phyloP scores from a whole-genome alignment of 108 stramenopile species.

The Aureococcus anophagefferens region DNA sequence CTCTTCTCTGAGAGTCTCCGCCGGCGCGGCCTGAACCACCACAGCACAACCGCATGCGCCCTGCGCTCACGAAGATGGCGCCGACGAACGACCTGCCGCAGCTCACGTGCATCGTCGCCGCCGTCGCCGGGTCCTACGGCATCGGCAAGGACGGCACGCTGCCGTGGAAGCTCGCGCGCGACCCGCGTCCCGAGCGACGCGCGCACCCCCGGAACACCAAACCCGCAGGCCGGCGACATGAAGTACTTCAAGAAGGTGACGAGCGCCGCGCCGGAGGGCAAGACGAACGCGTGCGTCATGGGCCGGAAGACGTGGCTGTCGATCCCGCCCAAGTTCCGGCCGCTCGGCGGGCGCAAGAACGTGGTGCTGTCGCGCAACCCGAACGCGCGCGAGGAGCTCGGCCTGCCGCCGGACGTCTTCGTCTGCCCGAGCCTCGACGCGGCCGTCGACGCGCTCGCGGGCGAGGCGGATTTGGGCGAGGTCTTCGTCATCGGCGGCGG shows the following conservation, averaged over 20 bases:
- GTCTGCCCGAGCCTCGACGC: slow-evolving; percentile 62
- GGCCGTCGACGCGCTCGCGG: slow-evolving; percentile 52
- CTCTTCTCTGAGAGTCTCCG: too few relatives aligned
- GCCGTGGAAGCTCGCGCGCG: background rate
- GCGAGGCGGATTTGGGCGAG: slow-evolving; percentile 43
- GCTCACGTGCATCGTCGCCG: too few relatives aligned
- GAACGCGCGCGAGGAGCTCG: slow-evolving; percentile 12
- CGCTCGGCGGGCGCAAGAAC: slow-evolving; percentile 75
- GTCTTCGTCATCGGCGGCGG: slow-evolving; percentile 91
- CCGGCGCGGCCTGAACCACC: too few relatives aligned
- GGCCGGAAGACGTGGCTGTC: slow-evolving; percentile 98
- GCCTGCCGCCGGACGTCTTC: slow-evolving; percentile 51
- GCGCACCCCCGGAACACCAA: too few relatives aligned
- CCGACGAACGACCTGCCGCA: too few relatives aligned
- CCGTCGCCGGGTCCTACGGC: too few relatives aligned
- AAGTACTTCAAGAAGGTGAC: slow-evolving; percentile 67
- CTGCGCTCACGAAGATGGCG: too few relatives aligned
- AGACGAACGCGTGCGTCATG: slow-evolving; percentile 91
- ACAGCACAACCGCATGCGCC: too few relatives aligned
- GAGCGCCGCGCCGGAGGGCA: slow-evolving; percentile 36
- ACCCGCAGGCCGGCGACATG: slow-evolving; percentile 66
- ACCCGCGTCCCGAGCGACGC: too few relatives aligned
- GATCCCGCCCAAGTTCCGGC: slow-evolving; percentile 86
- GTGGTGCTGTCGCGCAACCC: slow-evolving; percentile 70
- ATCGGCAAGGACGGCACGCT: background rate